phyloP scores from a whole-genome alignment of 2,329 filamentous ascomycete species.

The Rutstroemia sydowiana region DNA sequence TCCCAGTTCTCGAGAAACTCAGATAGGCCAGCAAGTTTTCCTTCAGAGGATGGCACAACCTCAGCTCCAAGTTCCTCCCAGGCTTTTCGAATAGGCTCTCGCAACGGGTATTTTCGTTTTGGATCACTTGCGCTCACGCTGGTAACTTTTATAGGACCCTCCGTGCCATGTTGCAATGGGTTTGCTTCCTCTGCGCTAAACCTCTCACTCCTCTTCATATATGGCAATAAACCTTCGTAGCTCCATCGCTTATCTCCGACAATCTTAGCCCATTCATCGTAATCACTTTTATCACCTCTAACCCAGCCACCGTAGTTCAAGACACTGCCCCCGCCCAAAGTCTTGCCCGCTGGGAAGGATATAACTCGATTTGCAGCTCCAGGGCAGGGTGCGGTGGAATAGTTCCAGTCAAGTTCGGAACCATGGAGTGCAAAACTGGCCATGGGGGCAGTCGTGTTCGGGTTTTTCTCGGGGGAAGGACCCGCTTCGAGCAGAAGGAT shows the following conservation, averaged over 20 bases:
- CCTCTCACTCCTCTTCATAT: constrained; percentile 35
- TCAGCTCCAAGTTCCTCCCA: constrained; percentile 33
- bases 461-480: constrained; percentile 17
- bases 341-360: constrained; percentile 31
- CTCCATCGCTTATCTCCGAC: constrained; percentile 38
- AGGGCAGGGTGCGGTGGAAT: constrained; percentile 27
- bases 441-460: not conserved
- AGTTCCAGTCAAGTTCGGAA: constrained; percentile 29
- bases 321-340: constrained; percentile 34
- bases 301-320: constrained; percentile 38
- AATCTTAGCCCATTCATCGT: constrained; percentile 38
- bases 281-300: constrained; percentile 38
- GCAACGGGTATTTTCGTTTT: constrained; percentile 33
- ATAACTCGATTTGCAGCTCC: constrained; percentile 23
- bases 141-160: constrained; percentile 24
- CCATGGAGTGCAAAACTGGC: not conserved
- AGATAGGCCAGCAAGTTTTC: constrained; percentile 26
- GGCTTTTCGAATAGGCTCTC: constrained; percentile 31
- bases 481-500: constrained; percentile 36
- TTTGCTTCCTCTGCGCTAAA: constrained; percentile 15
- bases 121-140: constrained; percentile 22
- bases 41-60: constrained; percentile 24
- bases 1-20: constrained; percentile 29
- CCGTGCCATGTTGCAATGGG: constrained; percentile 23
- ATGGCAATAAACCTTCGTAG: constrained; percentile 39